Base-by-base conservation (phyloP, 2,329 filamentous ascomycete genomes). In the Fusarium illudens region DNA sequence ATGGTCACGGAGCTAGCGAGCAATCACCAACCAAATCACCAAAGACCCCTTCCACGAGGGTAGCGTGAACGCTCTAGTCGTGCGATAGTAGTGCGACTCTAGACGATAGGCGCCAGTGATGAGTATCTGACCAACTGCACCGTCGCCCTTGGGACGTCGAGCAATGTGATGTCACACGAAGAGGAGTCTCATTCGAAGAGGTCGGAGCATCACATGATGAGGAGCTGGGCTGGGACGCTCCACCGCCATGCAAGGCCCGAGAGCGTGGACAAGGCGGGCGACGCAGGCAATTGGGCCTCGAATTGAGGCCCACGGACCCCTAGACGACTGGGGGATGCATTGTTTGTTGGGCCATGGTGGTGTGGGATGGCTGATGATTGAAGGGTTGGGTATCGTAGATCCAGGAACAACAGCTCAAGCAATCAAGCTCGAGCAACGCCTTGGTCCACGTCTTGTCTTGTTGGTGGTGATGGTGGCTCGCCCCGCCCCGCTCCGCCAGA, bases 231-330 rank as follows among this genome's bases (percentile, higher is more conserved):
- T 60, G 50, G 36, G 10, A 64, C 29, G 50, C 49, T 61, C 52
- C 55, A 67, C 59, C 56, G 58, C 57, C 46, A 50, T 50, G 50
- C 44, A 58, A 62, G 63, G 63, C 63, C 67, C 67, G 53, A 64
- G 55, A 64, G 51, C 37, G 30, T 64, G 67, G 67, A 52, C 33
- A 44, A 65, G 17, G 67, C 56, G 55, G 53, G 53, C 37, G 57
- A 70, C 50, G 59, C 67, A 64, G 44, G 42, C 63, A 62, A 70
- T 70, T 70, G 67, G 67, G 63, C 67, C 67, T 70, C 67, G 54
- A 62, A 65, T 55, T 64, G 51, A 52, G 59, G 34, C 30, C 58
- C 46, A 57, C 51, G 44, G 49, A 60, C 53, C 34, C 64, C 56
- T 30, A 29, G 20, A 48, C 19, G 17, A 54, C n/a, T n/a, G n/a